Base-by-base conservation (phyloP, 2,329 filamentous ascomycete species). In the Esteya vermicola region DNA sequence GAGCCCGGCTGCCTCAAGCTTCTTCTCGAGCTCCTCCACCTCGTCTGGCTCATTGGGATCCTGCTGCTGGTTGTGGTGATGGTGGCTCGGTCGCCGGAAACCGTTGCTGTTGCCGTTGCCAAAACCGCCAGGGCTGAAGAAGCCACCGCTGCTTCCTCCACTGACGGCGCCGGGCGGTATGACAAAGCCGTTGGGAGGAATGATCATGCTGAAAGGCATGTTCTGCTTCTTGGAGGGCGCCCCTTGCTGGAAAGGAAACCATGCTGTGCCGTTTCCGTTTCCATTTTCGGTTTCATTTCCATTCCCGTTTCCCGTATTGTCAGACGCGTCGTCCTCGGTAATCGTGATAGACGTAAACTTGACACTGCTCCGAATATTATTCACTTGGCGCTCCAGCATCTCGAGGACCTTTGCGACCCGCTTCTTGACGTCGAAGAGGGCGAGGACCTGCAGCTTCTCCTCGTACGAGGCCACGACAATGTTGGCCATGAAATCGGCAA, bases 401-500 rank as follows among this genome's bases (percentile, higher is more conserved):
- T 88, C 84, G 42, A 93, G 80, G 14, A 93, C 85, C 50, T 79
- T 81, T 46, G 81, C 75, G 40, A 96, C 68, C 28, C 91, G 72
- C 35, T 81, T 75, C 49, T 83, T 82, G 35, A 91, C 67, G 51
- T 88, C 78, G 6, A 93, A 61, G 1, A 86, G 78, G n/a, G 85
- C 75, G 27, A 98, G 66, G 14, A 98, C 75, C 41, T 83, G 76
- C 40, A 98, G 68, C 58, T 93, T 95, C 55, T 98, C 91, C 57
- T 94, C 85, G 47, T 93, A 82, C 9, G 77, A 81, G 38, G 82
- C 79, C 47, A 94, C 85, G 3, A 93, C 75, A 20, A 96, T 73
- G 54, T 94, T 93, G 30, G 85, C 81, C 85, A 98, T 95, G 56
- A 96, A 96, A 57, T 98, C 91, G 7, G 91, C 89, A 9, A 98